A percentile compares a stretch with the other conserved stretches of the same genome.
Evolutionary conservation across 495 filamentous ascomycete species (phyloP).

Genomic region (Bryoglossum gracile): DNA sequence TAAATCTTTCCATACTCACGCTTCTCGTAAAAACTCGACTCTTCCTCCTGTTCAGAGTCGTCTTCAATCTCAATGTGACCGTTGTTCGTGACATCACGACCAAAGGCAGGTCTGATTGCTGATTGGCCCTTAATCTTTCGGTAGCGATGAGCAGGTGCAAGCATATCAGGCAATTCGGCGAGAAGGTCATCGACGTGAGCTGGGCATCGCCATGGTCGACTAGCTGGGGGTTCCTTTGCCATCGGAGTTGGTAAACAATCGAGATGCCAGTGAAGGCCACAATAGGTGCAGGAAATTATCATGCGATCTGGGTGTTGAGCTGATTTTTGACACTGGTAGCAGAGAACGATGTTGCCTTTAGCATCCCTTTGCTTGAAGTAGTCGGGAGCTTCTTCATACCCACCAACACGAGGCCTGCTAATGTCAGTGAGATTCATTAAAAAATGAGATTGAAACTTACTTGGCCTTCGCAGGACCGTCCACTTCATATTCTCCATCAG

Average conservation of each 20-base stretch:
- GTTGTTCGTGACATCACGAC: constrained; percentile 61
- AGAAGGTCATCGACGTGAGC: constrained; percentile 64
- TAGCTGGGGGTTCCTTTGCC: constrained; percentile 60
- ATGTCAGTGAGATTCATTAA: no score
- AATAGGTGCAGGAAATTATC: constrained; percentile 78
- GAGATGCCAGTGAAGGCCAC: constrained; percentile 75
- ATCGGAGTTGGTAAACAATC: constrained; percentile 86
- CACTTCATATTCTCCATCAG: constrained; percentile 76
- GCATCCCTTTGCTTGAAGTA: constrained; percentile 55
- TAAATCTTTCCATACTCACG: constrained; percentile 52
- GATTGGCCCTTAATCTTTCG: constrained; percentile 46
- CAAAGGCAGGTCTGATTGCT: constrained; percentile 38
- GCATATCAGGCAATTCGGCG: constrained; percentile 28
- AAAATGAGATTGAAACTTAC: constrained; percentile 21
- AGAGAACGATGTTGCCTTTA: constrained; percentile 64
- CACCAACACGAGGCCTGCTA: no score
- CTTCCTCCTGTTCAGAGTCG: constrained; percentile 47
- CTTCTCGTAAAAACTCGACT: constrained; percentile 45
- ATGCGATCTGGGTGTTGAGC: constrained; percentile 42
- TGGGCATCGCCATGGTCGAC: constrained; percentile 80
- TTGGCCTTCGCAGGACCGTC: constrained; percentile 27
- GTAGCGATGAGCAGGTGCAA: constrained; percentile 42
- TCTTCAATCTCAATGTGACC: constrained; percentile 72
- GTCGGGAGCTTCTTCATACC: constrained; percentile 58
- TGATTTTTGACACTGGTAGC: constrained; percentile 58